Evolutionary conservation across 495 filamentous ascomycete species (phyloP).

Genomic region (Neurospora sublineolata): DNA sequence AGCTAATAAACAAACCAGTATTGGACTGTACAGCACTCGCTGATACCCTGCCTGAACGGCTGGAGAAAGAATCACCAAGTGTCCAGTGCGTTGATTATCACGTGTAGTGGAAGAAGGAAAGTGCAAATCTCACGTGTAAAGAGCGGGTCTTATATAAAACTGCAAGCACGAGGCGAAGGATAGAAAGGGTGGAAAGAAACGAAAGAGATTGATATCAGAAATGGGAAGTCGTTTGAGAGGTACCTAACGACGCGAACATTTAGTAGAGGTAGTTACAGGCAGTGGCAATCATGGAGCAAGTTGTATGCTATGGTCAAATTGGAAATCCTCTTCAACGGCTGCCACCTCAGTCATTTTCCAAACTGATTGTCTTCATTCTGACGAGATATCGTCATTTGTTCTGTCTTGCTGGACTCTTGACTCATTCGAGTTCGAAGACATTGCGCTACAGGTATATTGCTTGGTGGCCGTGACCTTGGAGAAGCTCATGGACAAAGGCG

Average conservation of each 20-base stretch:
- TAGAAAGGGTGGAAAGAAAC: not conserved
- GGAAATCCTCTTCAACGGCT: not conserved
- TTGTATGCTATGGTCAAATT: too few species aligned
- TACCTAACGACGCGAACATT: not conserved
- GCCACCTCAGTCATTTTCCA: not conserved
- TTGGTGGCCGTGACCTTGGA: too few species aligned
- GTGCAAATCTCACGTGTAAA: not conserved
- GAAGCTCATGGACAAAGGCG: too few species aligned
- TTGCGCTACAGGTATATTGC: not conserved
- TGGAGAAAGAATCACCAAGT: not conserved
- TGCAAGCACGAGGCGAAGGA: not conserved
- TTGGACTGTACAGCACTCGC: too few species aligned
- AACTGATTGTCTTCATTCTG: not conserved
- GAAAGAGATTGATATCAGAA: not conserved
- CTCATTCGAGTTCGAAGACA: not conserved
- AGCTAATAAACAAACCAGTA: too few species aligned
- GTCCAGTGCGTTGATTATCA: not conserved
- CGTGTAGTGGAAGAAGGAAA: not conserved
- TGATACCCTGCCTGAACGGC: not conserved
- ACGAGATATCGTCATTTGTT: too few species aligned
- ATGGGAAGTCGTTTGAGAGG: not conserved
- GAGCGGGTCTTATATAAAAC: not conserved
- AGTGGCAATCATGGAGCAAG: not conserved
- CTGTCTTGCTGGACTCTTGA: not conserved
- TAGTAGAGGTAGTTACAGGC: too few species aligned